A percentile compares a stretch with the other conserved stretches of the same genome.
These are phyloP conservation scores for Citrullus colocynthis DNA, from an alignment of 306 rosid species.

Conservation along the genomic window DNA sequence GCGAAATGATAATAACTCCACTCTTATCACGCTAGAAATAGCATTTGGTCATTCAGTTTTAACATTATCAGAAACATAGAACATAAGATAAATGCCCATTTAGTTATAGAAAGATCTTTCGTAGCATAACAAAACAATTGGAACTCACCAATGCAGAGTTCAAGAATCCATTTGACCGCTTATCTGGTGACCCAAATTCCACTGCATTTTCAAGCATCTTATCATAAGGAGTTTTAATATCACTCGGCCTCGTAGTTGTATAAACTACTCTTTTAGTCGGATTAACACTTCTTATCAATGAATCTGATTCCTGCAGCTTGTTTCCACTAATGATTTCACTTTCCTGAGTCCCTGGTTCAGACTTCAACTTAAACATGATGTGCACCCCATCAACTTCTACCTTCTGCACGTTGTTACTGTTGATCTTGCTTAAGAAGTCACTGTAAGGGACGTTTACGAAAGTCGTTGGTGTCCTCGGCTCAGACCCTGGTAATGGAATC, in stretches of 20 bases:
- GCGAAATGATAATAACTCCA: not conserved
- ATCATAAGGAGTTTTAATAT: conserved; percentile 84
- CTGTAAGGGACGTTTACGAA: conserved; percentile 79
- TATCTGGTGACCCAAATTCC: conserved; percentile 92
- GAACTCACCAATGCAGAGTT: conserved; percentile 70
- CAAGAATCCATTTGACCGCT: conserved; percentile 74
- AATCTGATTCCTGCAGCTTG: conserved; percentile 56
- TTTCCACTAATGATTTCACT: conserved; percentile 30
- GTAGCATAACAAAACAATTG: not conserved
- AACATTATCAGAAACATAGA: not conserved
- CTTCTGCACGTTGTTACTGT: conserved; percentile 69
- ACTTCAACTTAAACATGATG: conserved; percentile 78
- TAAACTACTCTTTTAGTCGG: conserved; percentile 74
- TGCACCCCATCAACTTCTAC: conserved; percentile 97
- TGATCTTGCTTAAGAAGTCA: conserved; percentile 73
- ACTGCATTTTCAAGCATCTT: conserved; percentile 93
- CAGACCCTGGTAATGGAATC: conserved; percentile 77
- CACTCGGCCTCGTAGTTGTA: conserved; percentile 85
- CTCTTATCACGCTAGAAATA: not conserved
- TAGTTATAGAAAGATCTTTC: not conserved
- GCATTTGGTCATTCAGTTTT: not conserved
- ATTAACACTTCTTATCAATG: conserved; percentile 50
- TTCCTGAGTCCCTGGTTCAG: conserved; percentile 33
- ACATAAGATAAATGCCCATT: not conserved
- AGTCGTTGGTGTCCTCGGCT: conserved; percentile 56